Percentiles rank a stretch among this genome's conserved stretches.
Conservation (phyloP, 306 rosid species). For the Rosa lucieae region DNA sequence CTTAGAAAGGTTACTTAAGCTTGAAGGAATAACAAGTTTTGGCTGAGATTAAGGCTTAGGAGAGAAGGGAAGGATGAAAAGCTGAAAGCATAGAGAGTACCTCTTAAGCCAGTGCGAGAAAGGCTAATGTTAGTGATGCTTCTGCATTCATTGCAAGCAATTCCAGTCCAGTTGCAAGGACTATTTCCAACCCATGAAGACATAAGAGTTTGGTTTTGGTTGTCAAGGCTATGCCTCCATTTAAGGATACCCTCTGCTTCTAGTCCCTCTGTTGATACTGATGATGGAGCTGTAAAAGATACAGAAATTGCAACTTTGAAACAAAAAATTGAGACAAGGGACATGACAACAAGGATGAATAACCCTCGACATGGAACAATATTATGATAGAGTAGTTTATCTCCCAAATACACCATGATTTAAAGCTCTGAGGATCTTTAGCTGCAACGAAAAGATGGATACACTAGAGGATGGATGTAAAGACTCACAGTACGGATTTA, state of each 20-base stretch:
- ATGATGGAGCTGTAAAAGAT: background rate
- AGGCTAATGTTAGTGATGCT: background rate
- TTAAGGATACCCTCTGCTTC: background rate
- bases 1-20: background rate
- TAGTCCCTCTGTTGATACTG: background rate
- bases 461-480: background rate
- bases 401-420: background rate
- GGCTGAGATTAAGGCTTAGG: background rate
- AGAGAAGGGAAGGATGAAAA: background rate
- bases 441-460: background rate
- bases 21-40: background rate
- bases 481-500: background rate
- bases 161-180: background rate
- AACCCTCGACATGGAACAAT: background rate
- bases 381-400: background rate
- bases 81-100: background rate
- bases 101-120: background rate
- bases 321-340: background rate
- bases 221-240: background rate
- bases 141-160: background rate
- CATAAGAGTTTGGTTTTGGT: background rate
- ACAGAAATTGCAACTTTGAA: background rate
- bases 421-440: background rate
- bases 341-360: background rate
- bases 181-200: background rate